phyloP scores from a whole-genome alignment of 345 rosid species.

The Moricandia moricandioides region DNA sequence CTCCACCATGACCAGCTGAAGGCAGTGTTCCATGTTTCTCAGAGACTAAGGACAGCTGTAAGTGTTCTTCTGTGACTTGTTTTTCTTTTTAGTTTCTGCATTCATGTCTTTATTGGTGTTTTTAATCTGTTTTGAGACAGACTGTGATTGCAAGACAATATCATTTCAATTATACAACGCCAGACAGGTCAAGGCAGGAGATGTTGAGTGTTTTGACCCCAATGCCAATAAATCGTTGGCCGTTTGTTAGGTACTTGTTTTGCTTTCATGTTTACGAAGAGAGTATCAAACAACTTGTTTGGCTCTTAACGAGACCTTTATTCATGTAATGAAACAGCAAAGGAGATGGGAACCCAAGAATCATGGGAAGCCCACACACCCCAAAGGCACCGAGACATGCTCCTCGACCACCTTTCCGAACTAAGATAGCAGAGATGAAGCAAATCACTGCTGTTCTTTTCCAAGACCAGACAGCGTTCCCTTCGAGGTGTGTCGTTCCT shows the following conservation, averaged over 20 bases:
- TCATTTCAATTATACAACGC: constrained; percentile 88
- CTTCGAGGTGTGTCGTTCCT: constrained; percentile 74
- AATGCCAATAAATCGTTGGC: constrained; percentile 77
- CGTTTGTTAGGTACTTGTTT: constrained; percentile 55
- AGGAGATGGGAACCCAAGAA: constrained; percentile 53
- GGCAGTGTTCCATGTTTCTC: too few relatives aligned
- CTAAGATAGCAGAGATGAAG: constrained; percentile 68
- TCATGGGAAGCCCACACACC: constrained; percentile 61
- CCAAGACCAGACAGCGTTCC: constrained; percentile 69
- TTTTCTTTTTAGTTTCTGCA: neutral
- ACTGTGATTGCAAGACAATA: constrained; percentile 71
- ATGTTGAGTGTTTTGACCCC: constrained; percentile 74
- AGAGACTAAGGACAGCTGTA: too few relatives aligned
- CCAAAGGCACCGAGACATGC: constrained; percentile 94
- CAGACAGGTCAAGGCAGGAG: constrained; percentile 88
- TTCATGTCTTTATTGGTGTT: neutral
- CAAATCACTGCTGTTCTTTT: constrained; percentile 90
- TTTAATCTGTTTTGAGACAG: constrained; percentile 41
- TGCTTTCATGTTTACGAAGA: neutral
- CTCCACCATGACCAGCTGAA: too few relatives aligned
- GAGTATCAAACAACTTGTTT: constrained; percentile 34
- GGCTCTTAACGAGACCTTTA: neutral
- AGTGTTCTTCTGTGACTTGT: constrained; percentile 12
- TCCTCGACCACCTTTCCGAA: constrained; percentile 78
- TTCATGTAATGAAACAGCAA: constrained; percentile 44